A percentile compares a stretch with the other conserved stretches of the same genome.
Evolutionary conservation across 2,329 filamentous ascomycete species (phyloP).

Genomic region (Pleomassaria siparia): DNA sequence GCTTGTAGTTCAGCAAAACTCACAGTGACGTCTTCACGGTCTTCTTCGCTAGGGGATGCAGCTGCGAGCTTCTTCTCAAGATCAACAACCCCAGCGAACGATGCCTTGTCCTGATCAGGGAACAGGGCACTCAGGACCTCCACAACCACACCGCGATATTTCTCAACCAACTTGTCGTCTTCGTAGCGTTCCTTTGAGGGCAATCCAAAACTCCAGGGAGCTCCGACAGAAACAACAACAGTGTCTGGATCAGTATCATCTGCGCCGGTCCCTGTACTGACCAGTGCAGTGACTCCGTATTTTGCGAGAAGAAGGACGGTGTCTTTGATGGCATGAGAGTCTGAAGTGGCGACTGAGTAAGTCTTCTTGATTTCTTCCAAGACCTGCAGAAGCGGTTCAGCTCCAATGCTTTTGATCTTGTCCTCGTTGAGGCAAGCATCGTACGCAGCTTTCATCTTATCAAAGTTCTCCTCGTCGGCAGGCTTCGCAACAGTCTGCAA

Average conservation of each 20-base stretch:
- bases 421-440: conserved; percentile 66
- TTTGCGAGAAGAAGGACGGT: conserved; percentile 48
- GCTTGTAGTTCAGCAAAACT: background rate
- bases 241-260: conserved; percentile 59
- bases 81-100: conserved; percentile 43
- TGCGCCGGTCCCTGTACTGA: conserved; percentile 33
- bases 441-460: conserved; percentile 66
- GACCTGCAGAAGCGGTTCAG: conserved; percentile 58
- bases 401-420: conserved; percentile 56
- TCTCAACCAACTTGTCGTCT: conserved; percentile 35
- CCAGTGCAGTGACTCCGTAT: conserved; percentile 45
- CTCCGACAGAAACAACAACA: conserved; percentile 52
- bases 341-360: conserved; percentile 13
- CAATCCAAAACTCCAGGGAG: conserved; percentile 50
- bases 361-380: conserved; percentile 52
- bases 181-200: conserved; percentile 42
- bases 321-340: conserved; percentile 39
- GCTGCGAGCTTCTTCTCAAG: conserved; percentile 65
- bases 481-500: conserved; percentile 39
- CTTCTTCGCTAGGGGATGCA: conserved; percentile 59
- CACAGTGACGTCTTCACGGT: conserved; percentile 60
- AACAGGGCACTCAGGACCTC: conserved; percentile 24
- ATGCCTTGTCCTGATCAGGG: conserved; percentile 34
- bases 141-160: conserved; percentile 27
- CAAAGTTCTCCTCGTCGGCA: conserved; percentile 63